Evolutionary conservation across 2,329 filamentous ascomycete genomes (phyloP), one percentile per base, ranked within the genome.

Genomic region (Tolypocladium tropicale): DNA sequence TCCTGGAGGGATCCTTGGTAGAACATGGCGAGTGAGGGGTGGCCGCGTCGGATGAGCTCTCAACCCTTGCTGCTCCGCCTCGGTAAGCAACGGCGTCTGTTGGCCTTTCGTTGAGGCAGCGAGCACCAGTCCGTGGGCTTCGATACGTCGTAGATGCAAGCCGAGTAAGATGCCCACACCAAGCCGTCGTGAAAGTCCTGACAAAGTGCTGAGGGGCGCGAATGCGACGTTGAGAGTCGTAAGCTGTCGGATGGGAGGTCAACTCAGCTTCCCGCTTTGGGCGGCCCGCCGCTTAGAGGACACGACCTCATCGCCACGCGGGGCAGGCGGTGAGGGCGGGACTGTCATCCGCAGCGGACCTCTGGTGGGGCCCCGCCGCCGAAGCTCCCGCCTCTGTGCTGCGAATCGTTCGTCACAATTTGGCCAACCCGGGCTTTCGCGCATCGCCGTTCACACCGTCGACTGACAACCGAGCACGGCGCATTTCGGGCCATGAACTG

Each of bases 1-100:
- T 87, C 86, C 64, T 95, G 88, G 23, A 96, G 73, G 58, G 83
- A 84, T 21, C 91, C 92, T 58, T 85, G 67, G 69, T 91, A 92
- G 72, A 96, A 96, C 86, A 95, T 92, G 46, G 18, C 43, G 58
- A 48, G n/a, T 18, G 46, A 32, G 28, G 46, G 46, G 46, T 16
- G 46, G 28, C 11, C 6, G 46, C 34, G n/a, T 18, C 3, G 14
- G 43, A 52, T 18, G 46, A 43, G 30, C 49, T 16, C 41, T 25
- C 53, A 21, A 39, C 48, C 32, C n/a, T 25, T 18, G 21, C 23
- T 34, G 21, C 23, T 34, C 49, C 51, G 52, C 23, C 30, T 23
- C 43, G 43, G 25, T 25, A 28, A n/a, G 46, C 46, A 11, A 49
- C 10, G 46, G 46, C 16, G 46, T 21, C 32, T 9, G 43, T 30